Evolutionary conservation across 2,329 filamentous ascomycete genomes (phyloP).

Genomic region (Cladophialophora carrionii): DNA sequence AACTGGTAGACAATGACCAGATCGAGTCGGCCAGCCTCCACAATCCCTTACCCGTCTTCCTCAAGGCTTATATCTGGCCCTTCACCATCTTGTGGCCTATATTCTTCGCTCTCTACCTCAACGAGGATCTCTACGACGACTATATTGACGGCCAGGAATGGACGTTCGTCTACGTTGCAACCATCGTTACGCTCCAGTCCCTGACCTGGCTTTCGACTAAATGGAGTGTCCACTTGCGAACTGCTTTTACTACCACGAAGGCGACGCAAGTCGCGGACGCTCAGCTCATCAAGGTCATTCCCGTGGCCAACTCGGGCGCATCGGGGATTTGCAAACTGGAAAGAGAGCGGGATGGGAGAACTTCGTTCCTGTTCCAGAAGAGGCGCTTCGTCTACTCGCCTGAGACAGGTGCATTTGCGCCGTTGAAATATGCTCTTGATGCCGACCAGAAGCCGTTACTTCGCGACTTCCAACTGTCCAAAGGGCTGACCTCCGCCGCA

Average conservation of each 20-base stretch:
- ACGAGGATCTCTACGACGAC: slow-evolving; percentile 79
- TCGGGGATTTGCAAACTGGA: slow-evolving; percentile 84
- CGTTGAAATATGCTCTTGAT: slow-evolving; percentile 82
- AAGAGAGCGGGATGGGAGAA: slow-evolving; percentile 72
- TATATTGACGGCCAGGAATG: slow-evolving; percentile 94
- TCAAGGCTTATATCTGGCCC: slow-evolving; percentile 91
- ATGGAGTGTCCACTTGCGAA: slow-evolving; percentile 90
- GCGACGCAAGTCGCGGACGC: slow-evolving; percentile 73
- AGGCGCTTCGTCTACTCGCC: slow-evolving; percentile 86
- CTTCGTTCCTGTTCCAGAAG: slow-evolving; percentile 97
- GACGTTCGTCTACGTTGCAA: slow-evolving; percentile 93
- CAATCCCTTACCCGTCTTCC: slow-evolving; percentile 76
- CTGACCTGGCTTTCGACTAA: slow-evolving; percentile 94
- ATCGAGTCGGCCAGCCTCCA: slow-evolving; percentile 86
- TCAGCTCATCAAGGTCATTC: slow-evolving; percentile 87
- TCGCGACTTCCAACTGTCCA: slow-evolving; percentile 75
- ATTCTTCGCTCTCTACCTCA: slow-evolving; percentile 87
- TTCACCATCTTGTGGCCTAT: slow-evolving; percentile 89
- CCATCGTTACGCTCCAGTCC: slow-evolving; percentile 84
- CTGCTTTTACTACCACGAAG: slow-evolving; percentile 75
- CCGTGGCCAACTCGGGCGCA: slow-evolving; percentile 82
- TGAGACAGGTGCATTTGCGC: slow-evolving; percentile 73
- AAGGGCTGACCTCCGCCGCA: slow-evolving; percentile 72
- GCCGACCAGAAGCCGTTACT: slow-evolving; percentile 79
- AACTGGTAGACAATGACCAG: slow-evolving; percentile 85